Base-by-base conservation (phyloP, 2,329 filamentous ascomycete genomes). In the Sclerotinia trifoliorum region DNA sequence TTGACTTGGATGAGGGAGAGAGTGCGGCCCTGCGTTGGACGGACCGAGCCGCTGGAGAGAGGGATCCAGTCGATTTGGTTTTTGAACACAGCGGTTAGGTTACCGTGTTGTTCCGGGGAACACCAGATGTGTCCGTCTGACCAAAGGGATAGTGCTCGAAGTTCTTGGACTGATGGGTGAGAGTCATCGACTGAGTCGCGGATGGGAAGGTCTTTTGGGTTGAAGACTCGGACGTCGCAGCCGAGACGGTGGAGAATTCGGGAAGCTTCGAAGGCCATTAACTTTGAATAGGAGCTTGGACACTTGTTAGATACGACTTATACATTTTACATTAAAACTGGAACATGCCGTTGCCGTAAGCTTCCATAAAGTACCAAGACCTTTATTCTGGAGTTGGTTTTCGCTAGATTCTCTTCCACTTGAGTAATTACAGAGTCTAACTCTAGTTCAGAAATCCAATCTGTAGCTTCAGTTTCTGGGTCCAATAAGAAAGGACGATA, bases 51-150 rank as follows among this genome's bases (percentile, higher is more conserved):
- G 0, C 84, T 84, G 1, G 80, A 83, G 0, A 90, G 79, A 0
- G 88, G 88, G 51, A 90, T 88, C 88, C 88, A 90, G 76, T 90
- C 88, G 60, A 90, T 90, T 71, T 90, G 87, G 71, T 88, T 88
- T 71, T 90, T 90, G 81, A 90, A 90, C 0, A 90, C 84, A 5
- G 83, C 86, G 0, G 87, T 89, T 81, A 90, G 72, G 71, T 86
- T 89, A 0, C 88, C 88, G 71, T 90, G 88, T 77, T 90, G 88
- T 74, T 90, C 88, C 0, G 87, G 87, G 11, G 83, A 86, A 13
- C 88, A 79, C 88, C 88, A 90, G 21, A 90, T 73, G 73, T 90
- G 88, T 0, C 87, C 88, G 73, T 90, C 87, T 66, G 85, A 88
- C 88, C 88, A 91, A 15, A 77, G 79, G 70, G 84, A 87, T 0